These are phyloP conservation scores for Thelephora terrestris DNA, from an alignment of 1,284 basidiomycete species.

Conservation along the genomic window DNA sequence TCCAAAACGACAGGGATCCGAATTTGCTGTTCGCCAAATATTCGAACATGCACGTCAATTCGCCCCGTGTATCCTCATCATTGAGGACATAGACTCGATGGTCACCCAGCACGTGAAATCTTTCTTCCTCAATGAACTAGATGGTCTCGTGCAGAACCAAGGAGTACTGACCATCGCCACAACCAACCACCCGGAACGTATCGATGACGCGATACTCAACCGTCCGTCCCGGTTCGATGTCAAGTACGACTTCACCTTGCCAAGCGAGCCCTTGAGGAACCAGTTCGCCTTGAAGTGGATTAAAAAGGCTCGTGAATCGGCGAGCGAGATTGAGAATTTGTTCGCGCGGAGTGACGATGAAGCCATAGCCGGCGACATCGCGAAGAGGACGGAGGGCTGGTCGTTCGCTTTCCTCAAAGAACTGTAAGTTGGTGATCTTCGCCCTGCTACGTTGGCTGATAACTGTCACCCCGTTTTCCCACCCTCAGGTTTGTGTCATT, in stretches of 20 bases:
- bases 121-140: slow-evolving; percentile 38
- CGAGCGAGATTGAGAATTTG: slow-evolving; percentile 2
- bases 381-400: slow-evolving; percentile 19
- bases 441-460: background rate
- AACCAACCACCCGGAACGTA: slow-evolving; percentile 37
- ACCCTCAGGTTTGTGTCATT: slow-evolving; percentile 19
- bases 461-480: background rate
- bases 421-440: slow-evolving; percentile 13
- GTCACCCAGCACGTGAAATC: slow-evolving; percentile 28
- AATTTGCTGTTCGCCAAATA: slow-evolving; percentile 20
- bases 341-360: slow-evolving; percentile 9
- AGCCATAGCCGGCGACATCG: slow-evolving; percentile 13
- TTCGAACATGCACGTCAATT: slow-evolving; percentile 23
- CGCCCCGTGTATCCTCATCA: slow-evolving; percentile 33
- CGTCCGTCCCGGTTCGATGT: slow-evolving; percentile 38
- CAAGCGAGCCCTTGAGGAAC: slow-evolving; percentile 12
- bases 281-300: slow-evolving; percentile 19
- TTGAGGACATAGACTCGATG: slow-evolving; percentile 37
- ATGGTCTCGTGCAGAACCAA: slow-evolving; percentile 32
- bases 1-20: slow-evolving; percentile 17
- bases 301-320: slow-evolving; percentile 10
- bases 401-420: slow-evolving; percentile 23
- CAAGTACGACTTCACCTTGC: slow-evolving; percentile 30
- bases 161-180: slow-evolving; percentile 35
- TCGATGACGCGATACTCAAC: slow-evolving; percentile 35